A percentile compares a stretch with the other conserved stretches of the same genome.
These are phyloP conservation scores for Aegilops umbellulata DNA, from an alignment of 176 grass and related monocot species.

Conservation along the genomic window DNA sequence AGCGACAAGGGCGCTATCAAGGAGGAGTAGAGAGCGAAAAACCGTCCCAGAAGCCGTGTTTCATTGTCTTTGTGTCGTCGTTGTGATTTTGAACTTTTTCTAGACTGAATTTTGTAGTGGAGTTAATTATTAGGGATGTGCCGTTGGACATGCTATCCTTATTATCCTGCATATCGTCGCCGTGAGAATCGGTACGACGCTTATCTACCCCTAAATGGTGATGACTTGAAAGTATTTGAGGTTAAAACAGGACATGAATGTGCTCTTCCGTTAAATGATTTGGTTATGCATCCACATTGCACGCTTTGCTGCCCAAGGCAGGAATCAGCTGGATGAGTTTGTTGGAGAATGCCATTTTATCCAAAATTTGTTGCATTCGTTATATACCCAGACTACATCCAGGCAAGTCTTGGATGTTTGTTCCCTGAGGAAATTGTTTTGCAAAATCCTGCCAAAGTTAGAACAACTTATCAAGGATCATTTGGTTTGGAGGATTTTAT, in stretches of 20 bases:
- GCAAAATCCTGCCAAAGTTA: too few species aligned
- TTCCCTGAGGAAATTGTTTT: too few species aligned
- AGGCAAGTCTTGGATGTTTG: too few species aligned
- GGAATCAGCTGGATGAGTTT: too few species aligned
- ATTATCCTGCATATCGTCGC: conserved; percentile 21
- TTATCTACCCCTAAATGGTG: conserved; percentile 13
- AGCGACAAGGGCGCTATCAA: conserved; percentile 65
- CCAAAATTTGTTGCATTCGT: too few species aligned
- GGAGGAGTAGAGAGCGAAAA: conserved; percentile 43
- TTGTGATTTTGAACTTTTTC: conserved; percentile 36
- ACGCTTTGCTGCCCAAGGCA: too few species aligned
- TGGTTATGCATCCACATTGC: not conserved
- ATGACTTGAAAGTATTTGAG: not conserved
- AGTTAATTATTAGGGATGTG: conserved; percentile 34
- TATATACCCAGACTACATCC: too few species aligned
- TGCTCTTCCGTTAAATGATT: not conserved
- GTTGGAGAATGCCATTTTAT: too few species aligned
- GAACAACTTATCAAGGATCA: too few species aligned
- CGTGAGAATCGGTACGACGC: not conserved
- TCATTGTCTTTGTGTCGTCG: not conserved
- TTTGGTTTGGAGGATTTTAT: too few species aligned
- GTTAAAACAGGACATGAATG: not conserved
- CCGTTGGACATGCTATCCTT: conserved; percentile 26
- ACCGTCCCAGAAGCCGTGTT: not conserved
- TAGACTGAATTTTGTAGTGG: conserved; percentile 40